A percentile compares a stretch with the other conserved stretches of the same genome.
phyloP scores from a whole-genome alignment of 1,284 basidiomycete genomes.

The Ceratobasidium theobromae region DNA sequence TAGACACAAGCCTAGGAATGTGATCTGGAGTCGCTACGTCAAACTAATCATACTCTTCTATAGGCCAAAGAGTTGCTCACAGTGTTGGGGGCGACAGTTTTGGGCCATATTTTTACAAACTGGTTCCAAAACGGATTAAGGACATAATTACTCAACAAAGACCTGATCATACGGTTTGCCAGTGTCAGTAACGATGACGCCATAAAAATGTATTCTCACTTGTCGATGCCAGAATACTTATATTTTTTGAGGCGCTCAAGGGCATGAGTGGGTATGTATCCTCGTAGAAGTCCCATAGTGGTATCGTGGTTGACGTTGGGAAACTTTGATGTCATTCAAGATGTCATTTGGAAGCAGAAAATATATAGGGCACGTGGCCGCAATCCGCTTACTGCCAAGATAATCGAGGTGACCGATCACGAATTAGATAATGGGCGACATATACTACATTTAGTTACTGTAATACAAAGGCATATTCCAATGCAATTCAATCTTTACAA shows the following conservation, averaged over 20 bases:
- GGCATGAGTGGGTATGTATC: slow-evolving; percentile 45
- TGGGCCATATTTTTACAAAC: slow-evolving; percentile 91
- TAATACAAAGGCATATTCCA: no score
- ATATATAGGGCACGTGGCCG: no score
- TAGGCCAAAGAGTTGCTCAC: slow-evolving; percentile 52
- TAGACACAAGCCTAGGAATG: slow-evolving; percentile 77
- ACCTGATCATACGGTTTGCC: slow-evolving; percentile 49
- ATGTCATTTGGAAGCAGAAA: no score
- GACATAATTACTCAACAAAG: slow-evolving; percentile 73
- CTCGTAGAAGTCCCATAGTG: slow-evolving; percentile 11
- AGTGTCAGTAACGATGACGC: neutral
- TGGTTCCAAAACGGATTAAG: slow-evolving; percentile 93
- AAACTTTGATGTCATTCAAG: slow-evolving; percentile 32
- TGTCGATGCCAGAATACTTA: slow-evolving; percentile 57
- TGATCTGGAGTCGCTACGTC: slow-evolving; percentile 57
- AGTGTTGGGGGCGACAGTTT: slow-evolving; percentile 85
- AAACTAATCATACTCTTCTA: neutral
- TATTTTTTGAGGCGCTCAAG: slow-evolving; percentile 53
- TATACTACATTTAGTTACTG: no score
- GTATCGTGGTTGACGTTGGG: slow-evolving; percentile 3
- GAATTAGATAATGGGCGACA: no score
- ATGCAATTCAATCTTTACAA: no score
- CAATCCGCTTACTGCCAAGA: no score
- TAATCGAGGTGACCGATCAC: no score
- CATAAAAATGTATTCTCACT: slow-evolving; percentile 46